phyloP scores from a whole-genome alignment of 306 rosid genomes.

The Ormosia emarginata region DNA sequence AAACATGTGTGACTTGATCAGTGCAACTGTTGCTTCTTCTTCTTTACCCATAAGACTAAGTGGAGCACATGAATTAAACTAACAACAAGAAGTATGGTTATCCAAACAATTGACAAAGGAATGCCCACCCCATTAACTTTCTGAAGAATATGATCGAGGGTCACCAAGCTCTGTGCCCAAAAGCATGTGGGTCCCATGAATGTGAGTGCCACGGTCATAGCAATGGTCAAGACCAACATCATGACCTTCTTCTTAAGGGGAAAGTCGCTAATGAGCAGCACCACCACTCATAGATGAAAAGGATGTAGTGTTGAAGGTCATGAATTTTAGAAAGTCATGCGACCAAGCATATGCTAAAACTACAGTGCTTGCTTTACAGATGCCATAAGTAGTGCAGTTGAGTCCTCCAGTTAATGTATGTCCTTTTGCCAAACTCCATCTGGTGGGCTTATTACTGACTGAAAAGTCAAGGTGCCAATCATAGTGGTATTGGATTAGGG shows the following conservation, averaged over 20 bases:
- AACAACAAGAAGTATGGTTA: not conserved
- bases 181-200: not conserved
- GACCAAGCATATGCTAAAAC: not conserved
- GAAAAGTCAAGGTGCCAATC: constrained; percentile 28
- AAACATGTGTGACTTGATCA: no score
- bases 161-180: not conserved
- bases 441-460: constrained; percentile 14
- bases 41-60: not conserved
- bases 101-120: not conserved
- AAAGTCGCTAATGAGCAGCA: constrained; percentile 25
- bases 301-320: constrained; percentile 4
- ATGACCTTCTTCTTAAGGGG: constrained; percentile 23
- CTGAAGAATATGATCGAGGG: not conserved
- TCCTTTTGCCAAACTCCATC: constrained; percentile 35
- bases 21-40: no score
- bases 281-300: constrained; percentile 24
- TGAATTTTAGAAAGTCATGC: not conserved
- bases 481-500: not conserved
- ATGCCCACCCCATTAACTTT: not conserved
- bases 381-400: not conserved
- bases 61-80: not conserved
- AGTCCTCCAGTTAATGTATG: not conserved
- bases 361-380: constrained; percentile 28
- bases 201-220: constrained; percentile 3
- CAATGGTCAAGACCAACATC: constrained; percentile 16